Evolutionary conservation across 129 eudicot genomes (phyloP), one percentile per base, ranked within the genome.

Genomic region (Chrysanthemum lavandulifolium): DNA sequence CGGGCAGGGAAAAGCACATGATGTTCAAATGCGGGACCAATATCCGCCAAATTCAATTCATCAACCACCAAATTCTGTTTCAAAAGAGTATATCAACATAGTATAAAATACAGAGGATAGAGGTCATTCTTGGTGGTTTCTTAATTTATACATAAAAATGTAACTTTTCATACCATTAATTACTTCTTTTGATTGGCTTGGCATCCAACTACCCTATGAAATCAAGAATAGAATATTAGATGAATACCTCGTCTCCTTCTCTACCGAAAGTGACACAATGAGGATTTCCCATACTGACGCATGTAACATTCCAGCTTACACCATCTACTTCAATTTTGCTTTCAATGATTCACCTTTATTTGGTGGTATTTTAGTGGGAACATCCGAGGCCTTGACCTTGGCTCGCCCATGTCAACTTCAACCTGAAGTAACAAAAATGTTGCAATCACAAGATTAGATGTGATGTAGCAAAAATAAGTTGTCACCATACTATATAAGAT

Each of bases 281-380:
- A 70, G 99, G 99, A 84, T 91, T 91, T 76, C 99, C 99, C 99
- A 95, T 95, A 87, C 99, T 95, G 77, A 95, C 99, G 70, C 99
- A 95, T 19, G 97, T 95, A 16, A 85, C 99, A 76, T 76, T 80
- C 99, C 99, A 95, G 70, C 64, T 81, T 52, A 71, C 70, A 45
- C 99, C 99, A 67, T 88, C 97, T 0, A 95, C 95, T 51, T 76
- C 85, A 19, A 95, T 55, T 59, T 83, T 40, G 96, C 81, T 80
- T 88, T 95, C 71, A 90, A n/a, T n/a, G 99, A 77, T 55, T 82
- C 81, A 55, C 75, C 87, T 69, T 83, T 73, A 61, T 84, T 88
- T 72, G 99, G 77, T 59, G 89, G 79, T 76, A 95, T 71, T 27
- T 83, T 86, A 60, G 99, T 95, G 54, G 99, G 99, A 68, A 95